A percentile compares a stretch with the other conserved stretches of the same genome.
Evolutionary conservation across 495 filamentous ascomycete species (phyloP).

Genomic region (Daldinia bambusicola): DNA sequence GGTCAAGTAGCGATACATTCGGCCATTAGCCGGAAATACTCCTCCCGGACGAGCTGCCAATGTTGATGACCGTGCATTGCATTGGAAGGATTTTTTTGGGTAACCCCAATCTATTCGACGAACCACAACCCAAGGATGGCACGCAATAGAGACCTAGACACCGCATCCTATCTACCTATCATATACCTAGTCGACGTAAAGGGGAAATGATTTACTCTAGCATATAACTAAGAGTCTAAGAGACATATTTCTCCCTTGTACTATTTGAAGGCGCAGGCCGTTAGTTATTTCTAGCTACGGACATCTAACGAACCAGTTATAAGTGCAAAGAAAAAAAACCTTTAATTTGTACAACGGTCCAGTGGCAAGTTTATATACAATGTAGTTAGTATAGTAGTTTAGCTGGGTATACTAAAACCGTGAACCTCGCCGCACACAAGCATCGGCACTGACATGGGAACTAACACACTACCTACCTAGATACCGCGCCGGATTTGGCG

Average conservation of each 20-base stretch:
- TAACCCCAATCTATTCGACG: background rate
- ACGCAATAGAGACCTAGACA: background rate
- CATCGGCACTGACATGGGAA: background rate
- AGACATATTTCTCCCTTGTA: background rate
- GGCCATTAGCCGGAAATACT: constrained; percentile 3
- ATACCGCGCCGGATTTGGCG: background rate
- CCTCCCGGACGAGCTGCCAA: background rate
- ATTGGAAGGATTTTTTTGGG: background rate
- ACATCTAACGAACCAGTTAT: background rate
- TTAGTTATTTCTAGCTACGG: background rate
- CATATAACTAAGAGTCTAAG: background rate
- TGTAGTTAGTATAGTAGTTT: background rate
- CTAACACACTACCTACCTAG: background rate
- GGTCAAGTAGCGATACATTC: constrained; percentile 6
- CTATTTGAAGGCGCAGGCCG: background rate
- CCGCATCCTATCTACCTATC: background rate
- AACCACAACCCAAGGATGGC: background rate
- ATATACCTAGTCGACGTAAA: background rate
- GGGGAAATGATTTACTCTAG: background rate
- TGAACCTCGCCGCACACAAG: constrained; percentile 1
- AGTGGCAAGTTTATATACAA: background rate
- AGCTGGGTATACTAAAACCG: background rate
- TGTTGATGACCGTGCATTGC: constrained; percentile 6
- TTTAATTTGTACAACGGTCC: background rate
- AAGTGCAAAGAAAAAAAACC: too few relatives aligned